These are phyloP conservation scores for Rhizopogon vulgaris DNA, from an alignment of 768 basidiomycete genomes.

Conservation along the genomic window DNA sequence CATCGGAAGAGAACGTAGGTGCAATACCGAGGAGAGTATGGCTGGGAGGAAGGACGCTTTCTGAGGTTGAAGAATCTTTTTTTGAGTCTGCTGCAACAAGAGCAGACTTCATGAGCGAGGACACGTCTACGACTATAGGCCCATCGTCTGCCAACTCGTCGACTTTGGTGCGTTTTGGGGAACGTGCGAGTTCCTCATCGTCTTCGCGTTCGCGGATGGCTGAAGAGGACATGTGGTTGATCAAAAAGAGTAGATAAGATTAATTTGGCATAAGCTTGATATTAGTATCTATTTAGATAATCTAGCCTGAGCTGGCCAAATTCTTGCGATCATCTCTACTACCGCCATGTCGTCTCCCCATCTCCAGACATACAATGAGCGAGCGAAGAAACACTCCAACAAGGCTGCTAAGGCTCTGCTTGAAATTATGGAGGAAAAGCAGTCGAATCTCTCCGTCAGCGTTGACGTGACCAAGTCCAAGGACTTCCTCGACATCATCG, in stretches of 20 bases:
- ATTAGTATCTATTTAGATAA: no score
- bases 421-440: slow-evolving; percentile 78
- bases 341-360: slow-evolving; percentile 29
- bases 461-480: slow-evolving; percentile 83
- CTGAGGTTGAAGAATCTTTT: slow-evolving; percentile 3
- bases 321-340: slow-evolving; percentile 3
- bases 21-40: slow-evolving; percentile 59
- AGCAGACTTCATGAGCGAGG: neutral
- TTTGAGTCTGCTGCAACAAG: slow-evolving; percentile 2
- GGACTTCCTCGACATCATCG: slow-evolving; percentile 81
- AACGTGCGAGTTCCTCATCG: slow-evolving; percentile 31
- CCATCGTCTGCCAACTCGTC: slow-evolving; percentile 13
- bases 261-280: neutral
- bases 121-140: slow-evolving; percentile 8
- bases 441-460: slow-evolving; percentile 89
- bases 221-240: slow-evolving; percentile 20
- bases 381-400: slow-evolving; percentile 56
- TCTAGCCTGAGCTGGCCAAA: neutral
- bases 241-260: slow-evolving; percentile 6
- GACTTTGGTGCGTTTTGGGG: slow-evolving; percentile 33
- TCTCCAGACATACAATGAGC: slow-evolving; percentile 53
- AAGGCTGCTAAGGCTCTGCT: slow-evolving; percentile 76
- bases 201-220: slow-evolving; percentile 48
- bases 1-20: slow-evolving; percentile 42
- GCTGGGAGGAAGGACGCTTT: slow-evolving; percentile 63